Percentiles rank a stretch among this genome's conserved stretches.
Conservation (phyloP, 345 rosid species). For the Balakata baccata region DNA sequence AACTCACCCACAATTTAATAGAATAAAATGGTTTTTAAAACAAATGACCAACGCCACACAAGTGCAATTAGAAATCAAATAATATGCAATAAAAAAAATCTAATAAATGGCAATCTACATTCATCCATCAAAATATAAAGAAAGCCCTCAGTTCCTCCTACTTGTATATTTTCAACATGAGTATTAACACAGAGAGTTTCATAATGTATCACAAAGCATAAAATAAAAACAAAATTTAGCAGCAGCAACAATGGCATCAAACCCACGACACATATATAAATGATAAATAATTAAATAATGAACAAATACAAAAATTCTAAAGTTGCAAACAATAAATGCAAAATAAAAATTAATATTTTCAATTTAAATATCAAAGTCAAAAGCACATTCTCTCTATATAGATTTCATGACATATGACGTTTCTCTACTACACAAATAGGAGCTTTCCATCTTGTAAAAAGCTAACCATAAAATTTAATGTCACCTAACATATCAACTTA, state of each 20-base stretch:
- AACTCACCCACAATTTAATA: too few relatives aligned
- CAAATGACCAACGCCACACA: too few relatives aligned
- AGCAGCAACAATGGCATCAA: slow-evolving; percentile 14
- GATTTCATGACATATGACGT: not conserved
- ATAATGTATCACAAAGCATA: not conserved
- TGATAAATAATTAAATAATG: not conserved
- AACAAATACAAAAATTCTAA: not conserved
- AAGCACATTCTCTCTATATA: not conserved
- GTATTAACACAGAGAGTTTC: not conserved
- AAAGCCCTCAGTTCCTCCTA: too few relatives aligned
- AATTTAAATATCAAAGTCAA: not conserved
- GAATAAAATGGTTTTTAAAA: too few relatives aligned
- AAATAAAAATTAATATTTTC: not conserved
- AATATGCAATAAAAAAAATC: too few relatives aligned
- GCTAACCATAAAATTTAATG: too few relatives aligned
- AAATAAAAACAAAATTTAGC: not conserved
- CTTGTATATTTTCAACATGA: slow-evolving; percentile 17
- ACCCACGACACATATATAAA: not conserved
- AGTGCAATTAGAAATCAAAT: too few relatives aligned
- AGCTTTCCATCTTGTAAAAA: not conserved
- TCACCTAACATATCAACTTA: too few relatives aligned
- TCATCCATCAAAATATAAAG: too few relatives aligned
- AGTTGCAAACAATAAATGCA: not conserved
- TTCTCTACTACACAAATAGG: not conserved
- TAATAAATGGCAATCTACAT: too few relatives aligned